Conservation (phyloP, 352 stramenopile genomes). For the Phytophthora cajani region DNA sequence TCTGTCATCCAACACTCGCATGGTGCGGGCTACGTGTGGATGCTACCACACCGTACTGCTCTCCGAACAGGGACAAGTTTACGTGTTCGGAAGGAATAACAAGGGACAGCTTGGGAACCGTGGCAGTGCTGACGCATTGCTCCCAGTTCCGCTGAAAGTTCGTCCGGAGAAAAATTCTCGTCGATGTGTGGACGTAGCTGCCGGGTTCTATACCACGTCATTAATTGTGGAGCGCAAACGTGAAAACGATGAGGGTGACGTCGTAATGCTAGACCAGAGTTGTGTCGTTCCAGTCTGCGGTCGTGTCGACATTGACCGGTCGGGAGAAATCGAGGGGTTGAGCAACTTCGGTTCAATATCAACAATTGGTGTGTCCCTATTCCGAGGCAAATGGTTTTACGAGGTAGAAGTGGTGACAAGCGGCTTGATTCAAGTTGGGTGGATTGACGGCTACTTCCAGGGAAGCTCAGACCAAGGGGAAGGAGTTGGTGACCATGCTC, state of each 20-base stretch:
- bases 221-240: conserved; percentile 86
- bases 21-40: conserved; percentile 79
- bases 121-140: conserved; percentile 79
- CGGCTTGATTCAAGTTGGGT: conserved; percentile 93
- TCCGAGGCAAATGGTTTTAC: conserved; percentile 94
- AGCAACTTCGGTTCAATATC: conserved; percentile 91
- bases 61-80: conserved; percentile 85
- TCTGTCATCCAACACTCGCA: conserved; percentile 72
- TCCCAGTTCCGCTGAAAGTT: conserved; percentile 85
- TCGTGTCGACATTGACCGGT: conserved; percentile 87
- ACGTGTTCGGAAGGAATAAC: conserved; percentile 89
- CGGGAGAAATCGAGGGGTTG: conserved; percentile 84
- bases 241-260: conserved; percentile 81
- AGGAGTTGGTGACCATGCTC: conserved; percentile 89
- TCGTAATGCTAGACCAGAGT: conserved; percentile 65
- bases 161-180: conserved; percentile 81
- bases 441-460: conserved; percentile 92
- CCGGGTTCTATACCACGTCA: conserved; percentile 89
- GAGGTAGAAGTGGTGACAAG: conserved; percentile 92
- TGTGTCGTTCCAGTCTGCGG: conserved; percentile 76
- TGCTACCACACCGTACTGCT: conserved; percentile 89
- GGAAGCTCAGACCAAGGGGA: conserved; percentile 92
- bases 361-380: conserved; percentile 75
- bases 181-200: conserved; percentile 81
- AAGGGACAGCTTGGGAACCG: conserved; percentile 90